These are phyloP conservation scores for Tetrahymena elliotti DNA, from an alignment of 73 alveolate species.

Conservation along the genomic window DNA sequence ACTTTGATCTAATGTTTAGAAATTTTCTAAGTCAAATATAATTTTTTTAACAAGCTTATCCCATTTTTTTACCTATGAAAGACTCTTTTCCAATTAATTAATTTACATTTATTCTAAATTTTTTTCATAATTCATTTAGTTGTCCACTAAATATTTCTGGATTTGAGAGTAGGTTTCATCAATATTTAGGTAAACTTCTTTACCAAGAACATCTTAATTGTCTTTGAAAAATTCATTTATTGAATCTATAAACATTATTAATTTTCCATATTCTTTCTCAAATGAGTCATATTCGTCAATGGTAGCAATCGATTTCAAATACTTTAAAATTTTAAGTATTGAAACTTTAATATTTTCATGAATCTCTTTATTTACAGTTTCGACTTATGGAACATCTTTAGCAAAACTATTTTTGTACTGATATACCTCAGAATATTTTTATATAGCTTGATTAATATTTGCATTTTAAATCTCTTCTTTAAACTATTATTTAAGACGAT, in stretches of 20 bases:
- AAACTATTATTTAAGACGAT: background rate
- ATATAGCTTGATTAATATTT: background rate
- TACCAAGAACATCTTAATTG: background rate
- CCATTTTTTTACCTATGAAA: background rate
- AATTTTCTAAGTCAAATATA: background rate
- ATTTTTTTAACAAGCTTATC: background rate
- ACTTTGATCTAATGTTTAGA: background rate
- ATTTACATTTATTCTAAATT: background rate
- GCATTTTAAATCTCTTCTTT: background rate
- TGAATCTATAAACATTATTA: background rate
- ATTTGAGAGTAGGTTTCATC: background rate
- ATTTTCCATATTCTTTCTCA: background rate
- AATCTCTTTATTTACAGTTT: background rate
- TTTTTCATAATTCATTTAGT: background rate
- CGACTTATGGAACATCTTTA: background rate
- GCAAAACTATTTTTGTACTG: background rate
- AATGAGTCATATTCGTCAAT: background rate
- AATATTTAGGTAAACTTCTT: background rate
- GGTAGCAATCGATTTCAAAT: background rate
- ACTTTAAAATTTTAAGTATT: background rate
- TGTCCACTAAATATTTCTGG: background rate
- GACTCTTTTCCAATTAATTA: background rate
- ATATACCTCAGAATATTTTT: background rate
- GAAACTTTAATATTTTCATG: background rate
- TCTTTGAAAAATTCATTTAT: background rate